Evolutionary conservation across 2,329 filamentous ascomycete genomes (phyloP), one percentile per base, ranked within the genome.

Genomic region (Curvularia verruculosa): DNA sequence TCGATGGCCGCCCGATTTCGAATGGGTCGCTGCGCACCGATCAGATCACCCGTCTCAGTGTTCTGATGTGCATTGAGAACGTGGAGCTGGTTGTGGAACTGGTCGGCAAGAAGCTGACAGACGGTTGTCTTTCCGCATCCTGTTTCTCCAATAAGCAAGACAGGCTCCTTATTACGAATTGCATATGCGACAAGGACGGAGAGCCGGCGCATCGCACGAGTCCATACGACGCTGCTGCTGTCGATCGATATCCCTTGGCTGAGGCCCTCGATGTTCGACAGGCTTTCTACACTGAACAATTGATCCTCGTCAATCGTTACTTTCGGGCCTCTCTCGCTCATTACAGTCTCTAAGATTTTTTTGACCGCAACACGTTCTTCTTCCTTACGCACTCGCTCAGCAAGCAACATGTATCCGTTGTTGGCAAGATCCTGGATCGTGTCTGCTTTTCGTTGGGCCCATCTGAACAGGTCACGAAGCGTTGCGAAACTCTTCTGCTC

Each of bases 31-130:
- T 99, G 95, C 3, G 95, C 95, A 63, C 95, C 95, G 64, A 99
- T 98, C 10, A 99, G 82, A 75, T 99, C 95, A 15, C 95, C 94
- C 0, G 96, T 98, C 75, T 99, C 96, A 0, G 95, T 93, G 64
- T 99, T 99, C 66, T 98, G 94, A 76, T 99, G 96, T 2, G 96
- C 95, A 72, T 99, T 99, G 70, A 99, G 89, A 66, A 94, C 95
- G 65, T 93, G 88, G 37, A 99, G 80, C 61, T 90, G 82, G 68
- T 89, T 92, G 15, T 83, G 81, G 60, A 91, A 84, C 3, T 91
- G 89, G 69, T 96, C 89, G 3, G 95, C 92, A 51, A 98, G 84
- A 72, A 96, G 84, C 74, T 99, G 95, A 65, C 92, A 96, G 6
- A 99, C 90, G 2, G 94, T 97, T 0, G 95, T 99, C 79, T 99